Percentiles rank a stretch among this genome's conserved stretches.
Conservation (phyloP, 495 filamentous ascomycete species). For the Lasiosphaeria hispida region DNA sequence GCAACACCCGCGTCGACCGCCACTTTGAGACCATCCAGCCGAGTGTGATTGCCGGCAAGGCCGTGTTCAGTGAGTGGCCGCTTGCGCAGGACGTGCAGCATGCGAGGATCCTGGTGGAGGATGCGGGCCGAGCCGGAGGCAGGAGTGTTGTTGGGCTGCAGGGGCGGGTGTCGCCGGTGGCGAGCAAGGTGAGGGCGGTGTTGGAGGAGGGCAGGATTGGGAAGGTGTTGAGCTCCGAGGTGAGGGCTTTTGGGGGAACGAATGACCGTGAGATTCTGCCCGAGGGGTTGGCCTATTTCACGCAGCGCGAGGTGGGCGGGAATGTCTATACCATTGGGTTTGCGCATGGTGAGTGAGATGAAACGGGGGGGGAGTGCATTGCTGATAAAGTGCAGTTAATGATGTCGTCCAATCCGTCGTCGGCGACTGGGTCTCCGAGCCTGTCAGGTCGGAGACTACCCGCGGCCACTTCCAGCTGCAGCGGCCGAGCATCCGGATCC, state of each 20-base stretch:
- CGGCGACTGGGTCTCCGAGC: slow-evolving; percentile 37
- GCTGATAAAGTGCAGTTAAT: slow-evolving; percentile 21
- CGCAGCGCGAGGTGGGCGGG: slow-evolving; percentile 45
- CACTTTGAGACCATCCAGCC: slow-evolving; percentile 44
- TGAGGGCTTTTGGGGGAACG: slow-evolving; percentile 40
- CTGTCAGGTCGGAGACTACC: slow-evolving; percentile 15
- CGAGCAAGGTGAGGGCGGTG: slow-evolving; percentile 45
- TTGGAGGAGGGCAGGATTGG: slow-evolving; percentile 51
- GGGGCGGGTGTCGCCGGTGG: slow-evolving; percentile 42
- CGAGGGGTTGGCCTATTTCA: slow-evolving; percentile 43
- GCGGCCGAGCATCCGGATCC: slow-evolving; percentile 39
- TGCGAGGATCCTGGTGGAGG: slow-evolving; percentile 41
- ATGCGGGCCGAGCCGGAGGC: slow-evolving; percentile 36
- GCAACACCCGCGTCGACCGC: slow-evolving; percentile 51
- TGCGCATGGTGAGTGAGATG: slow-evolving; percentile 50
- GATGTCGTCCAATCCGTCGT: slow-evolving; percentile 42
- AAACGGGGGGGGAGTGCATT: not conserved
- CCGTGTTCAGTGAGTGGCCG: slow-evolving; percentile 61
- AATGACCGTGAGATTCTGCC: slow-evolving; percentile 32
- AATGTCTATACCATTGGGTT: slow-evolving; percentile 53
- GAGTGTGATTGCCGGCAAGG: slow-evolving; percentile 54
- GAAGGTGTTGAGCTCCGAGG: slow-evolving; percentile 50
- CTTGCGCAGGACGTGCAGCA: slow-evolving; percentile 36
- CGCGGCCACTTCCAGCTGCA: slow-evolving; percentile 46
- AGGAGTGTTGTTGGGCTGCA: slow-evolving; percentile 54